Base-by-base conservation (phyloP, 2,329 filamentous ascomycete genomes). In the Capronia coronata region DNA sequence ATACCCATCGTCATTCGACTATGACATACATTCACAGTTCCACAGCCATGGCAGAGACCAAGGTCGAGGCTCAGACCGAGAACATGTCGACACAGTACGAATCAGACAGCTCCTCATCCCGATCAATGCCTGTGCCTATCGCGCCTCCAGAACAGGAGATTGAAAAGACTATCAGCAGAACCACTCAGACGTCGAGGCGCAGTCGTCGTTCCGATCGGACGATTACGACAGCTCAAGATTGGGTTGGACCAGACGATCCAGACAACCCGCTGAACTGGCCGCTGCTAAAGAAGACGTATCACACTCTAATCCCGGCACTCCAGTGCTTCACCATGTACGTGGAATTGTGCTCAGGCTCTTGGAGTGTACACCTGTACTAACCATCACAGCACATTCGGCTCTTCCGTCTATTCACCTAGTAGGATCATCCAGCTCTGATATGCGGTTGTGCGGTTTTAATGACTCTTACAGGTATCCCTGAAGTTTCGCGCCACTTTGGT, bases 201-300 rank as follows among this genome's bases (percentile, higher is more conserved):
- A 53, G 44, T 43, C 19, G 23, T 9, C 30, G 46, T 22, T 45
- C 52, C 2, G 35, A 44, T 13, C 40, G 30, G 30, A 23, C 34
- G 9, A 42, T 41, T 21, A 51, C 51, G 13, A 55, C 54, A n/a
- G 57, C 51, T 8, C 52, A 57, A 27, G 75, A 73, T 49, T 85
- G 79, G 77, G 76, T 83, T 56, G 74, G 76, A 0, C 72, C 74
- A 0, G 65, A 78, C 48, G 79, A 82, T 47, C 75, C 75, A 1
- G 65, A 71, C 27, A 80, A 83, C 54, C 80, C 82, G 0, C 65
- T 75, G 55, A 84, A 84, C 61, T 85, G 80, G 79, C 58, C 70
- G 1, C 56, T 59, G 0, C 44, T 49, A 2, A 68, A 67, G 54
- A 79, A 77, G 60, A 70, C 70, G 52, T 61, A 57, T 39, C 56